Percentiles rank a stretch among this genome's conserved stretches.
Evolutionary conservation across 805 yeast genomes (phyloP).

Genomic region (Brettanomyces nanus): DNA sequence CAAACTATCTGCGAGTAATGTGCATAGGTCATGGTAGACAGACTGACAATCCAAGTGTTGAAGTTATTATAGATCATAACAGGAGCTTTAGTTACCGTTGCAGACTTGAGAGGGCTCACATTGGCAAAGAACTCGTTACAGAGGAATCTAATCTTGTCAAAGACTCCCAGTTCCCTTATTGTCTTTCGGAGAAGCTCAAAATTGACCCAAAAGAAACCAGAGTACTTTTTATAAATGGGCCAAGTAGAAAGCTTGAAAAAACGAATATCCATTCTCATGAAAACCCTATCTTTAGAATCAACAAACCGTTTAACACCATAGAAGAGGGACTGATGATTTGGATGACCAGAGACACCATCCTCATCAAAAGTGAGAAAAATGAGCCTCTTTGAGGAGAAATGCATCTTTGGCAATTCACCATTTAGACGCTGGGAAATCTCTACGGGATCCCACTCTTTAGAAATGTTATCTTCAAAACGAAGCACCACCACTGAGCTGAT

Average conservation of each 20-base stretch:
- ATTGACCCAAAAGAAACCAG: conserved; percentile 36
- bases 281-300: not conserved
- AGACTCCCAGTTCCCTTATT: conserved; percentile 1
- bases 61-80: conserved; percentile 33
- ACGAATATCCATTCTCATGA: not conserved
- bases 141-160: not conserved
- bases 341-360: conserved; percentile 75
- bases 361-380: conserved; percentile 73
- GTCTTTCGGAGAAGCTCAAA: conserved; percentile 24
- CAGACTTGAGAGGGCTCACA: not conserved
- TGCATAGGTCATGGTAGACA: conserved; percentile 71
- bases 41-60: conserved; percentile 31
- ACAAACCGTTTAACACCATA: conserved; percentile 30
- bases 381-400: conserved; percentile 15
- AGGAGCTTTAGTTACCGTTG: conserved; percentile 11
- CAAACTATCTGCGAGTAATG: conserved; percentile 91
- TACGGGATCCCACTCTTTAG: conserved; percentile 48
- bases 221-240: conserved; percentile 36
- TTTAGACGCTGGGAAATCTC: conserved; percentile 33
- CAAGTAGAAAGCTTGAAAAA: conserved; percentile 26
- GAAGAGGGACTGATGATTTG: conserved; percentile 70
- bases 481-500: conserved; percentile 37
- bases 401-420: conserved; percentile 11
- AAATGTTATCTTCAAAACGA: conserved; percentile 63
- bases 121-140: not conserved